A percentile compares a stretch with the other conserved stretches of the same genome.
phyloP scores from a whole-genome alignment of 2,329 filamentous ascomycete species.

The Colletotrichum caudatum region DNA sequence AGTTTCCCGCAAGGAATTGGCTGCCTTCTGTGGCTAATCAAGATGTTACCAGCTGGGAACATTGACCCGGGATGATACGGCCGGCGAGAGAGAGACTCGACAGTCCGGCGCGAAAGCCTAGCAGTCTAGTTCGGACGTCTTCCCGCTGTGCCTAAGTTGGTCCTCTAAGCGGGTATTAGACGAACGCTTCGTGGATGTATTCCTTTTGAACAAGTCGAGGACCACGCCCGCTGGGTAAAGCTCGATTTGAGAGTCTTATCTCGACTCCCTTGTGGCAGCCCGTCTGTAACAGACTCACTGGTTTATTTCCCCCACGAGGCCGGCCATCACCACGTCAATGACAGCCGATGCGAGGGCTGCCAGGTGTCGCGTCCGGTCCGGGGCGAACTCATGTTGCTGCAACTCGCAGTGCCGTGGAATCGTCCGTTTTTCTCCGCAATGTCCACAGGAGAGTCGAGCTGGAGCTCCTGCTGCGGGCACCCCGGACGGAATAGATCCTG shows the following conservation, averaged over 20 bases:
- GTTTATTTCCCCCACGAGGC: background rate
- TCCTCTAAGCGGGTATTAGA: constrained; percentile 15
- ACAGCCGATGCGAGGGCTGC: background rate
- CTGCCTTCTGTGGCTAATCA: constrained; percentile 2
- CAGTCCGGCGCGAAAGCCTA: background rate
- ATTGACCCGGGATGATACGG: background rate
- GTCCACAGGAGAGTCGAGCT: constrained; percentile 17
- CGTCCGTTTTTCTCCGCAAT: constrained; percentile 24
- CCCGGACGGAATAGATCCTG: constrained; percentile 27
- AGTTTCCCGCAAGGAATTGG: constrained; percentile 23
- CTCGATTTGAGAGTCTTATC: constrained; percentile 1
- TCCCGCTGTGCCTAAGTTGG: constrained; percentile 24
- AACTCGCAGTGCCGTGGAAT: constrained; percentile 22
- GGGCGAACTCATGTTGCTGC: constrained; percentile 8
- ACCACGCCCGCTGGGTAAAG: constrained; percentile 24
- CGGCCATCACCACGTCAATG: background rate
- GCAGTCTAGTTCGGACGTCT: constrained; percentile 20
- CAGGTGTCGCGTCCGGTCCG: constrained; percentile 18
- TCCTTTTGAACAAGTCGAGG: background rate
- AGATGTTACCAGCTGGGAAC: constrained; percentile 30
- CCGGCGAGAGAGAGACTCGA: background rate
- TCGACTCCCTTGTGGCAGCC: constrained; percentile 5
- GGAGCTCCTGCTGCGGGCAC: constrained; percentile 5
- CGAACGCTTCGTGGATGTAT: constrained; percentile 17
- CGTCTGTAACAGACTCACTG: constrained; percentile 16